Percentiles rank a stretch among this genome's conserved stretches.
phyloP scores from a whole-genome alignment of 2,329 filamentous ascomycete genomes.

The Clarireedia hainanense region DNA sequence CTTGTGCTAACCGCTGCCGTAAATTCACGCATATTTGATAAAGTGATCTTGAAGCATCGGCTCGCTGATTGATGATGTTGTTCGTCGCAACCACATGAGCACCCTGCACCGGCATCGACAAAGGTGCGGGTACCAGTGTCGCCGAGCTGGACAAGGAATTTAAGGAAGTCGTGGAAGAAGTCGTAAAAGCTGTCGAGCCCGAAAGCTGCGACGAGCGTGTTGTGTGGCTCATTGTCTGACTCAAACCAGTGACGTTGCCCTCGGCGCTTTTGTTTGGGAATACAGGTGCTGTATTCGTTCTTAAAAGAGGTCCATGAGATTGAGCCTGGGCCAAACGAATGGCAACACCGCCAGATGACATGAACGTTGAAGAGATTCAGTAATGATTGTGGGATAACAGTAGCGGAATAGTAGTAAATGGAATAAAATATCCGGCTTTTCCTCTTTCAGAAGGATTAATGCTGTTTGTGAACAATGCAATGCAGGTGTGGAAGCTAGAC shows the following conservation, averaged over 20 bases:
- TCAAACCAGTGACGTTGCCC: conserved; percentile 18
- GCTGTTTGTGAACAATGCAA: background rate
- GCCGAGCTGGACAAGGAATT: conserved; percentile 26
- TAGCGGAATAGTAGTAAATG: background rate
- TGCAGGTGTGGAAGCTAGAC: too few species aligned
- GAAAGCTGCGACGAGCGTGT: conserved; percentile 55
- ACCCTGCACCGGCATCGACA: conserved; percentile 33
- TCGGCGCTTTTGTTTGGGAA: conserved; percentile 18
- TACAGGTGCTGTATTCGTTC: conserved; percentile 28
- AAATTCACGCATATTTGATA: conserved; percentile 92
- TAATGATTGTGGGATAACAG: conserved; percentile 1
- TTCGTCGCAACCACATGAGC: conserved; percentile 67
- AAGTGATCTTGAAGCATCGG: conserved; percentile 82
- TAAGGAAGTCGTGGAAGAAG: conserved; percentile 28
- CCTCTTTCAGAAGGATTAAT: background rate
- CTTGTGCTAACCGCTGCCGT: conserved; percentile 70
- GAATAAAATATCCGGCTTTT: conserved; percentile 3
- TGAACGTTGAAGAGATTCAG: conserved; percentile 14
- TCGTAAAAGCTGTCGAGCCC: conserved; percentile 47
- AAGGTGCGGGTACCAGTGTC: conserved; percentile 31
- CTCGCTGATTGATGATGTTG: conserved; percentile 96
- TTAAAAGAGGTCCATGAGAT: conserved; percentile 27
- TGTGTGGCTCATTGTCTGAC: conserved; percentile 28
- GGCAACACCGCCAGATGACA: conserved; percentile 26
- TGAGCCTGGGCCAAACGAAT: conserved; percentile 26